A percentile compares a stretch with the other conserved stretches of the same genome.
These are phyloP conservation scores for Suillus cothurnatus DNA, from an alignment of 768 basidiomycete genomes.

Conservation along the genomic window DNA sequence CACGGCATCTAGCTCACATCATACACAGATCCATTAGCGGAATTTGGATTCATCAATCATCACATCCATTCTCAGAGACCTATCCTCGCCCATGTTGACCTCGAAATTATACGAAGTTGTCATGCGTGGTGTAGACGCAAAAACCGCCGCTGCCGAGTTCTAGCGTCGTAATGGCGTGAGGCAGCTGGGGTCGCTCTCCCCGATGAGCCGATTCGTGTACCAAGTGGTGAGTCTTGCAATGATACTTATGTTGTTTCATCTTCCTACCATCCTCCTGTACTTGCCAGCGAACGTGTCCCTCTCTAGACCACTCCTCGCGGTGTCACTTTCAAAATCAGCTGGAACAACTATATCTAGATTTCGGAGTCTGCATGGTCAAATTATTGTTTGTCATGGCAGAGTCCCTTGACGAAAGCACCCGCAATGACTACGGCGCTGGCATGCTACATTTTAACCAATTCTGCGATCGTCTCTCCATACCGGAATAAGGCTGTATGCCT, in stretches of 20 bases:
- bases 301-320: constrained; percentile 21
- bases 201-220: background rate
- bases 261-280: constrained; percentile 14
- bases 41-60: background rate
- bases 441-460: constrained; percentile 38
- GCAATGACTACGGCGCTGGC: constrained; percentile 33
- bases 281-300: constrained; percentile 16
- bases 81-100: background rate
- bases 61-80: background rate
- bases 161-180: background rate
- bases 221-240: background rate
- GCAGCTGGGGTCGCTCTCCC: background rate
- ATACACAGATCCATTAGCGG: background rate
- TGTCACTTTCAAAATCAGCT: constrained; percentile 13
- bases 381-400: constrained; percentile 11
- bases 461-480: constrained; percentile 36
- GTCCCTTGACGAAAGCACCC: constrained; percentile 22
- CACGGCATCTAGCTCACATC: background rate
- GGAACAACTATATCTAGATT: background rate
- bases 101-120: background rate
- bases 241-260: background rate
- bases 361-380: constrained; percentile 3
- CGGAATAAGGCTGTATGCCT: constrained; percentile 37
- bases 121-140: background rate
- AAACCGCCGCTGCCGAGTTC: background rate